These are phyloP conservation scores for Colletotrichum liaoningense DNA, from an alignment of 2,329 filamentous ascomycete genomes.

Conservation along the genomic window DNA sequence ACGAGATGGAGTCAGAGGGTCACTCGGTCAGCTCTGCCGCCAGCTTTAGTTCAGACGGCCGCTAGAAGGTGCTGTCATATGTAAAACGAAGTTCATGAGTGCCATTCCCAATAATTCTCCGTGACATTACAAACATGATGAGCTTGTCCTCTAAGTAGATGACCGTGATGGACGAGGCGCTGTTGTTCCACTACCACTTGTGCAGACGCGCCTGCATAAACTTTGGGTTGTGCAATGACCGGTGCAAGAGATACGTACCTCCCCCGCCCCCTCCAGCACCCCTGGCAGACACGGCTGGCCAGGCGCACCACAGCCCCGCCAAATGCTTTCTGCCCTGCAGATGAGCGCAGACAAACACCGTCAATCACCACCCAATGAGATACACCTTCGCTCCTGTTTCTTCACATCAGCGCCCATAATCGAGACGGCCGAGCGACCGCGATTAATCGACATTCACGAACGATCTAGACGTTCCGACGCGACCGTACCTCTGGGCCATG, in stretches of 20 bases:
- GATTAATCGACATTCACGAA: not conserved
- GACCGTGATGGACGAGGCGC: no score
- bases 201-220: not conserved
- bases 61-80: not conserved
- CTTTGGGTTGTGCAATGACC: not conserved
- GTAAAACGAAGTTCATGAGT: not conserved
- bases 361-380: slow-evolving; percentile 5
- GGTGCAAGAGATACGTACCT: slow-evolving; percentile 1
- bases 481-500: slow-evolving; percentile 14
- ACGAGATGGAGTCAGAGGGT: slow-evolving; percentile 49
- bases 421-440: not conserved
- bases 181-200: not conserved
- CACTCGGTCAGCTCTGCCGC: slow-evolving; percentile 51
- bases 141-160: no score
- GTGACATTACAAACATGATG: not conserved
- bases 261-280: slow-evolving; percentile 1
- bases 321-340: slow-evolving; percentile 30
- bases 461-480: not conserved
- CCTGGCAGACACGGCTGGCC: not conserved
- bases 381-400: slow-evolving; percentile 7
- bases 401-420: not conserved
- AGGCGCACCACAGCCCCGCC: slow-evolving; percentile 27
- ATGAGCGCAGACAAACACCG: slow-evolving; percentile 21
- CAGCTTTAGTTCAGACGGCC: slow-evolving; percentile 48
- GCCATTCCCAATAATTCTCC: not conserved